phyloP scores from a whole-genome alignment of 805 yeast genomes.

The Schwanniomyces sp. region DNA sequence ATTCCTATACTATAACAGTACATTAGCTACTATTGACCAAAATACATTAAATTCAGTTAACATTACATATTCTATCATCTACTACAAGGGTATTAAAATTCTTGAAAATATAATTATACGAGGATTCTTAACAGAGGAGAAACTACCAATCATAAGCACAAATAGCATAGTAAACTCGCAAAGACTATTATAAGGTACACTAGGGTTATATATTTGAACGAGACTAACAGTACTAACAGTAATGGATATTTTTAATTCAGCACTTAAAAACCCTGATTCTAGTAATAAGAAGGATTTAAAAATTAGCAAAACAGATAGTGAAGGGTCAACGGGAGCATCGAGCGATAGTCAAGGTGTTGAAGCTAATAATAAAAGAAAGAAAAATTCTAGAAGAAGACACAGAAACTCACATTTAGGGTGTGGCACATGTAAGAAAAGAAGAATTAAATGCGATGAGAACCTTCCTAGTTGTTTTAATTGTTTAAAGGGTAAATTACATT shows the following conservation, averaged over 20 bases:
- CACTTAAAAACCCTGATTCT: conserved; percentile 36
- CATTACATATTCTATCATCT: background rate
- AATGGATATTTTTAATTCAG: conserved; percentile 26
- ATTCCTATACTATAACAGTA: background rate
- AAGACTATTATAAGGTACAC: background rate
- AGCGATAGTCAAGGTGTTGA: conserved; percentile 4
- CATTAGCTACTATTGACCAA: background rate
- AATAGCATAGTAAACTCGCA: background rate
- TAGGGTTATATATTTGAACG: background rate
- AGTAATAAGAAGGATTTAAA: conserved; percentile 26
- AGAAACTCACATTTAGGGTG: conserved; percentile 77
- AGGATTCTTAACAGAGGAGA: background rate
- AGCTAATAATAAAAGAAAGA: conserved; percentile 20
- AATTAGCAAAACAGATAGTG: conserved; percentile 8
- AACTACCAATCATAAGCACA: background rate
- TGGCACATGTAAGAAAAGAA: conserved; percentile 54
- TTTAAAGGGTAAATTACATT: conserved; percentile 43
- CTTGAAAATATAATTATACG: background rate
- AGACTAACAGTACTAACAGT: background rate
- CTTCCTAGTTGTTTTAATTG: conserved; percentile 52
- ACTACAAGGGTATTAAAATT: background rate
- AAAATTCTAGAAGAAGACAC: conserved; percentile 56
- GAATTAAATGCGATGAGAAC: conserved; percentile 53
- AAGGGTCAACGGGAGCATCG: conserved; percentile 1
- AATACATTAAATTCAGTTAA: background rate